Evolutionary conservation across 768 basidiomycete genomes (phyloP).

Genomic region (Boletus rufocinnamomeus): DNA sequence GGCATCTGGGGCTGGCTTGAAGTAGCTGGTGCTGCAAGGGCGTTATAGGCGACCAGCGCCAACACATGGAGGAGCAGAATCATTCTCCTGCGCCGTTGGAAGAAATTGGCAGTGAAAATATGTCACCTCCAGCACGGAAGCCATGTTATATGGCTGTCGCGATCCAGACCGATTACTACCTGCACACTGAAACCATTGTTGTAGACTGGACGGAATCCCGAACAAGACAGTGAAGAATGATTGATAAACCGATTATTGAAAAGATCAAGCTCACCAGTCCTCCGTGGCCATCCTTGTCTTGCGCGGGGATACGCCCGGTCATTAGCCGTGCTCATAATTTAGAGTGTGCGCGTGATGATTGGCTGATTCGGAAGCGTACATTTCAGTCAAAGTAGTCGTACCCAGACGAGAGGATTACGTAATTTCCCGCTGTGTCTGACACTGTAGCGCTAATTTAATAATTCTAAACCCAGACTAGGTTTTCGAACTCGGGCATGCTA

Average conservation of each 20-base stretch:
- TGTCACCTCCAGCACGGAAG: neutral
- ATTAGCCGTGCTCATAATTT: neutral
- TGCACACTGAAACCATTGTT: slow-evolving; percentile 2
- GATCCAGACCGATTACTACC: slow-evolving; percentile 6
- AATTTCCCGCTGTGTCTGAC: too few relatives aligned
- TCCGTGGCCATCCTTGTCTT: neutral
- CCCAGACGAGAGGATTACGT: too few relatives aligned
- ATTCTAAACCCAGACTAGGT: too few relatives aligned
- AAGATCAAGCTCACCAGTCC: neutral
- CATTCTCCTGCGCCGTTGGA: slow-evolving; percentile 10
- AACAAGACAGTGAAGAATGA: neutral
- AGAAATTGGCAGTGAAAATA: neutral
- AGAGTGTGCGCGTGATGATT: neutral
- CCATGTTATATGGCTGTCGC: slow-evolving; percentile 3
- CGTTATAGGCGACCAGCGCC: slow-evolving; percentile 20
- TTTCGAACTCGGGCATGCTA: too few relatives aligned
- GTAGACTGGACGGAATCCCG: slow-evolving; percentile 4
- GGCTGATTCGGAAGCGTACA: neutral
- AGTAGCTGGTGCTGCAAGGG: slow-evolving; percentile 15
- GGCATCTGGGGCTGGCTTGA: slow-evolving; percentile 2
- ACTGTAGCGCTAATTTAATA: too few relatives aligned
- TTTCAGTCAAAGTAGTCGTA: neutral
- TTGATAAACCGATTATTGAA: neutral
- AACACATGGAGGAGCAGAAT: slow-evolving; percentile 1
- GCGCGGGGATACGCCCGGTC: neutral